phyloP scores from a whole-genome alignment of 805 yeast species.

The Diddensiella caesifluorescens region DNA sequence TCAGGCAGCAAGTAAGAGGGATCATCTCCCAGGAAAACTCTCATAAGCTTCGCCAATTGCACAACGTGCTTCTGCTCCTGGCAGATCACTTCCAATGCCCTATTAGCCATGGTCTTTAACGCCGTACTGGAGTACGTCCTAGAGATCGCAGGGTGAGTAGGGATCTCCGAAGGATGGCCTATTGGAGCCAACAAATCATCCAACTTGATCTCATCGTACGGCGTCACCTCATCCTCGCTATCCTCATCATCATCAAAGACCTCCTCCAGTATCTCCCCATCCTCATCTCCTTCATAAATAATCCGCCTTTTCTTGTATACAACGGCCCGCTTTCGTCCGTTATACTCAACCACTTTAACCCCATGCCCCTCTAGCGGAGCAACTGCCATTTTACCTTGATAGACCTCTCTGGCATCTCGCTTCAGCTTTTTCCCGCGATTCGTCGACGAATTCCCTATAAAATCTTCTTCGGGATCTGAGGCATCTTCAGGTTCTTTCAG shows the following conservation, averaged over 20 bases:
- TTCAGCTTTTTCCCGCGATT: conserved; percentile 58
- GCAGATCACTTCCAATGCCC: conserved; percentile 72
- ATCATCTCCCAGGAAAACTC: conserved; percentile 82
- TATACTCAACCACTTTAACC: conserved; percentile 28
- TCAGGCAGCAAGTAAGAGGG: conserved; percentile 61
- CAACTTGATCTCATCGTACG: conserved; percentile 47
- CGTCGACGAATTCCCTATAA: conserved; percentile 23
- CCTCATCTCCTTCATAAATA: conserved; percentile 29
- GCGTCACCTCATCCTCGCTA: conserved; percentile 36
- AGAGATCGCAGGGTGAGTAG: conserved; percentile 62
- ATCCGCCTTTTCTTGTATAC: conserved; percentile 21
- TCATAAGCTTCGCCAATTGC: conserved; percentile 63
- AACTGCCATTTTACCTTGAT: conserved; percentile 38
- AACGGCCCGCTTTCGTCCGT: conserved; percentile 28
- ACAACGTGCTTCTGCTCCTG: conserved; percentile 76
- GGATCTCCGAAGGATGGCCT: conserved; percentile 71
- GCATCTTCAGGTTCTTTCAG: conserved; percentile 28
- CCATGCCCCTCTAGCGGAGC: conserved; percentile 26
- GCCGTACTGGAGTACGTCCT: conserved; percentile 56
- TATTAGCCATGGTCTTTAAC: conserved; percentile 58
- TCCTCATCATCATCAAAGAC: conserved; percentile 20
- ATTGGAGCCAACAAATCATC: conserved; percentile 69
- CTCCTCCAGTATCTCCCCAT: conserved; percentile 22
- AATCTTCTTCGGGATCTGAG: conserved; percentile 20
- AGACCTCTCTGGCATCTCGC: conserved; percentile 43